A percentile compares a stretch with the other conserved stretches of the same genome.
Conservation (phyloP, 1,284 basidiomycete species). For the Pseudozyma thailandica region DNA sequence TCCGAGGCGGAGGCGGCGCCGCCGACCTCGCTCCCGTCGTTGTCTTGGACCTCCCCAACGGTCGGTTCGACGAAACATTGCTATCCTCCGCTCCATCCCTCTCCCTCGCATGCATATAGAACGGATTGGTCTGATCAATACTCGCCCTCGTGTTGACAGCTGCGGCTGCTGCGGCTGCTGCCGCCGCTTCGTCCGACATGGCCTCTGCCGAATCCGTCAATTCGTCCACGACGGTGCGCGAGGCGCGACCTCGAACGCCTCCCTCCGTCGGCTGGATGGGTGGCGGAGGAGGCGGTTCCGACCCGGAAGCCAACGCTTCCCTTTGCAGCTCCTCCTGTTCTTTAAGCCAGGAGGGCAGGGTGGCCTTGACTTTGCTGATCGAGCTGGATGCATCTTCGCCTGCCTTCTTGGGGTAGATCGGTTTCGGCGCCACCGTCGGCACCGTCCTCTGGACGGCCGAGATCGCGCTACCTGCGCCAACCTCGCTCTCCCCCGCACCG, state of each 20-base stretch:
- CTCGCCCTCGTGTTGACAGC: slow-evolving; percentile 54
- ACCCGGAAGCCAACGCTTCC: slow-evolving; percentile 52
- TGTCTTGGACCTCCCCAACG: slow-evolving; percentile 59
- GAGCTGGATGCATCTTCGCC: slow-evolving; percentile 13
- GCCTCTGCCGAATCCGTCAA: slow-evolving; percentile 55
- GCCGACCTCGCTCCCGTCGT: slow-evolving; percentile 6
- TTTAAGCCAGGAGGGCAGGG: slow-evolving; percentile 63
- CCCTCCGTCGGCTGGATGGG: slow-evolving; percentile 48
- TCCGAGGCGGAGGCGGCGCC: slow-evolving; percentile 33
- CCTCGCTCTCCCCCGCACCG: slow-evolving; percentile 30
- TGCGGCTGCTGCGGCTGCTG: slow-evolving; percentile 39
- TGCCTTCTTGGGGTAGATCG: slow-evolving; percentile 55
- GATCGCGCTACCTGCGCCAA: slow-evolving; percentile 27
- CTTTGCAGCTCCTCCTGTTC: slow-evolving; percentile 66
- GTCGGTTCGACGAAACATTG: slow-evolving; percentile 41
- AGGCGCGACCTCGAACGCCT: slow-evolving; percentile 27
- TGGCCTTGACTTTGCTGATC: slow-evolving; percentile 47
- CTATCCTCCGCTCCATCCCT: slow-evolving; percentile 36
- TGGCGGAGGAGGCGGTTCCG: slow-evolving; percentile 50
- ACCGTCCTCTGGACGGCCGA: slow-evolving; percentile 29
- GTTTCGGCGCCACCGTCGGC: slow-evolving; percentile 57
- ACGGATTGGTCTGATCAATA: slow-evolving; percentile 64
- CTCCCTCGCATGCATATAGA: slow-evolving; percentile 60
- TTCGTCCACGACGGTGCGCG: slow-evolving; percentile 57
- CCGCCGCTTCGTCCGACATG: slow-evolving; percentile 54